These are phyloP conservation scores for Monosporascus sp. DNA, from an alignment of 2,329 filamentous ascomycete species.

Conservation along the genomic window DNA sequence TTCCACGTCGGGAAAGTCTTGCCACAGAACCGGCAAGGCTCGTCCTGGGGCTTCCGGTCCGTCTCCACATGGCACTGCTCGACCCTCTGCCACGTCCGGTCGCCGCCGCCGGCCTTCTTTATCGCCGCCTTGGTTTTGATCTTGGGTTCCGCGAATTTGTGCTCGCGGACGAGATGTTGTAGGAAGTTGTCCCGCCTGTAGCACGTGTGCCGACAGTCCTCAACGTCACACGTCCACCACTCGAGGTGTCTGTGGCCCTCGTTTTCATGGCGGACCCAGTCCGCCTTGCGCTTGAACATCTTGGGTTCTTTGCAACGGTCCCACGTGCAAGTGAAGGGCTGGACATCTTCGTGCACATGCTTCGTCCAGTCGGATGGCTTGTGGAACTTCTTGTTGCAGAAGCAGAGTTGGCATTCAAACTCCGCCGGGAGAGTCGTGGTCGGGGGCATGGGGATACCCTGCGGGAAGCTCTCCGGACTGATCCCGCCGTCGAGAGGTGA, in stretches of 20 bases:
- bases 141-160: constrained; percentile 80
- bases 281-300: constrained; percentile 91
- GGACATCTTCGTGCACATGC: constrained; percentile 88
- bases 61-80: constrained; percentile 74
- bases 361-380: constrained; percentile 98
- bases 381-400: constrained; percentile 74
- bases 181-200: constrained; percentile 89
- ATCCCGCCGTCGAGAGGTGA: constrained; percentile 65
- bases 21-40: constrained; percentile 83
- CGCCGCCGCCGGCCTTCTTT: constrained; percentile 51
- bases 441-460: constrained; percentile 76
- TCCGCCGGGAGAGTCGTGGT: constrained; percentile 72
- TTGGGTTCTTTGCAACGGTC: constrained; percentile 77
- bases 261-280: constrained; percentile 93
- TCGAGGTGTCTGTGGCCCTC: constrained; percentile 86
- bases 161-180: constrained; percentile 86
- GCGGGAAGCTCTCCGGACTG: constrained; percentile 68
- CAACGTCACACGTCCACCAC: constrained; percentile 81
- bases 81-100: constrained; percentile 71
- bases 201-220: constrained; percentile 76
- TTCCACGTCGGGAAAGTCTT: constrained; percentile 81
- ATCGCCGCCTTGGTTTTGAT: constrained; percentile 67
- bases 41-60: constrained; percentile 58
- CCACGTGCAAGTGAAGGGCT: constrained; percentile 91
- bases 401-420: constrained; percentile 87